Percentiles rank a stretch among this genome's conserved stretches.
Conservation (phyloP, 169 alveolate genomes). For the Plasmodium chabaudi region DNA sequence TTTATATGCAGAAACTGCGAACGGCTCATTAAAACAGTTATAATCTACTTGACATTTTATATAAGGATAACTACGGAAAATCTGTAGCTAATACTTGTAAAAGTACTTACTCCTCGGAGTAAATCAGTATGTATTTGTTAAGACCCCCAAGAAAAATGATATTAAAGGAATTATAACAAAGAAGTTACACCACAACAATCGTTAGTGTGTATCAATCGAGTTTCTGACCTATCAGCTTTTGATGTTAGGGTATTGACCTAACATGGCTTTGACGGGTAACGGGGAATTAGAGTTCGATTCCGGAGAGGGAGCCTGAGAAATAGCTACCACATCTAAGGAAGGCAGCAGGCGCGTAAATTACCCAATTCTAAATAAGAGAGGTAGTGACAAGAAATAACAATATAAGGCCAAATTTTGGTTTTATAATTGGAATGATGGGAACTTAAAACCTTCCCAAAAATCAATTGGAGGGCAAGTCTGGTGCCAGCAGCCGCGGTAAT, state of each 20-base stretch:
- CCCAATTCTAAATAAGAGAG: slow-evolving; percentile 96
- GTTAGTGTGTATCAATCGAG: slow-evolving; percentile 76
- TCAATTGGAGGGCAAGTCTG: slow-evolving; percentile 96
- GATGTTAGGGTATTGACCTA: slow-evolving; percentile 94
- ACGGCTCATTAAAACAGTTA: slow-evolving; percentile 88
- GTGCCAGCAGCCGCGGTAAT: slow-evolving; percentile 96
- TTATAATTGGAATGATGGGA: slow-evolving; percentile 93
- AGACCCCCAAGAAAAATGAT: slow-evolving; percentile 23
- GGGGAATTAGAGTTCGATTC: slow-evolving; percentile 97
- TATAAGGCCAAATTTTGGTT: slow-evolving; percentile 85
- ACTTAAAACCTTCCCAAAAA: slow-evolving; percentile 83
- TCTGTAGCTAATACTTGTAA: slow-evolving; percentile 71
- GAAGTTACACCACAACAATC: slow-evolving; percentile 75
- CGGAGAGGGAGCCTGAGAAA: slow-evolving; percentile 98
- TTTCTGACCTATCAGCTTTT: slow-evolving; percentile 85
- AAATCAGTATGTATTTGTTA: slow-evolving; percentile 40
- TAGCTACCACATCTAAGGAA: slow-evolving; percentile 97
- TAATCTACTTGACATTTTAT: slow-evolving; percentile 75
- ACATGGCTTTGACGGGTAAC: slow-evolving; percentile 96
- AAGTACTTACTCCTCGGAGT: background rate
- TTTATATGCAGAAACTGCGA: slow-evolving; percentile 85
- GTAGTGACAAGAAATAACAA: slow-evolving; percentile 95
- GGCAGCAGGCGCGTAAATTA: slow-evolving; percentile 97
- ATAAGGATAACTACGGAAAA: slow-evolving; percentile 78
- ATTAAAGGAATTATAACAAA: slow-evolving; percentile 74